Evolutionary conservation across 305 asterid genomes (phyloP), one percentile per base, ranked within the genome.

Genomic region (Solanum hybrid): DNA sequence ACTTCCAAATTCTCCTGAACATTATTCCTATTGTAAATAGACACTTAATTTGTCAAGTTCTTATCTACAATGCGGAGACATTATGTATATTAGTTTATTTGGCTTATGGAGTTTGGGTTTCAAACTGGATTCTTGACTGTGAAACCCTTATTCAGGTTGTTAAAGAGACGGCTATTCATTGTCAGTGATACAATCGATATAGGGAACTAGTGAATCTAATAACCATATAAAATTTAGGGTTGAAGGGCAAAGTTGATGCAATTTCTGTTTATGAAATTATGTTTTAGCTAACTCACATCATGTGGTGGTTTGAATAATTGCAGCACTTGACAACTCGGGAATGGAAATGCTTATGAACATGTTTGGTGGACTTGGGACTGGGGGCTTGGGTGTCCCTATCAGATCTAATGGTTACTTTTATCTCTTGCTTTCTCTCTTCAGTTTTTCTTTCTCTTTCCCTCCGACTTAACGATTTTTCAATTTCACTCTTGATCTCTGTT

Each of bases 361-460:
- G 95, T 92, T 94, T 89, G 93, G 95, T 80, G 95, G 94, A 90
- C 93, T 93, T 75, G 93, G 95, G 75, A 70, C 93, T 1, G 95
- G 94, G 33, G 96, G 95, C 84, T 84, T 92, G 90, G 79, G 90
- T 51, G 89, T 87, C 89, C 90, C 91, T 11, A 92, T 90, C 90
- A 90, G 92, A 91, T 39, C 95, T 78, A 91, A 92, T 86, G 96
- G 95, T 94, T 78, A 11, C 68, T 80, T 70, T 39, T 31, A 32
- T 31, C 45, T 45, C 88, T 84, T 51, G 37, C 77, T 57, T 83
- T 83, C 37, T n/a, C 41, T 61, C 91, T 77, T 86, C 41, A 12
- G 34, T 32, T 31, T 85, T 17, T 31, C 32, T 27, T 1, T 82
- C 76, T 85, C 88, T 57, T 32, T 22, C 34, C 65, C 10, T 29